Conservation (phyloP, 1,284 basidiomycete genomes). For the Moesziomyces sp. region DNA sequence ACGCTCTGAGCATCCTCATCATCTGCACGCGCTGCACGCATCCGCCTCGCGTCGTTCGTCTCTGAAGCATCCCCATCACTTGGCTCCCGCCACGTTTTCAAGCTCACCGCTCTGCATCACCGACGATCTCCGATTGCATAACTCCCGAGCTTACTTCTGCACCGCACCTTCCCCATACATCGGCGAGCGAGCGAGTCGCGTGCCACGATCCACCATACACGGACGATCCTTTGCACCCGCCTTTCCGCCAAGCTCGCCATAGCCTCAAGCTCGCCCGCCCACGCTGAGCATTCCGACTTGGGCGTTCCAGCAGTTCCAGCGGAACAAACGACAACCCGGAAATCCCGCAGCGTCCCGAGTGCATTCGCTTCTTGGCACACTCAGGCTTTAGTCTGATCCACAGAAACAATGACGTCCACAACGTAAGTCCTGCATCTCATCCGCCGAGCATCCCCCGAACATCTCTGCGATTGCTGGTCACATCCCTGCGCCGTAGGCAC, state of each 20-base stretch:
- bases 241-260: conserved; percentile 3
- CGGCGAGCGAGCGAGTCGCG: conserved; percentile 11
- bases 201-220: conserved; percentile 20
- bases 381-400: no score
- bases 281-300: neutral
- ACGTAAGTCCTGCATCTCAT: no score
- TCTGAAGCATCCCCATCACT: neutral
- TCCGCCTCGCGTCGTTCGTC: neutral
- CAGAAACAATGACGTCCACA: no score
- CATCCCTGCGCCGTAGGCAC: no score
- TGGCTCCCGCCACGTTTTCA: neutral
- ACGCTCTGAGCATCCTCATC: neutral
- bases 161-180: neutral
- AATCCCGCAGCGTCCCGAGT: no score
- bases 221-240: conserved; percentile 12
- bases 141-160: conserved; percentile 15
- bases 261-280: neutral
- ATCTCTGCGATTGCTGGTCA: no score
- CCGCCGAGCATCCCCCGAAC: no score
- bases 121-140: conserved; percentile 20
- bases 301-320: no score
- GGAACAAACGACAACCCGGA: no score
- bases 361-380: no score
- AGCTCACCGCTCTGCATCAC: conserved; percentile 1
- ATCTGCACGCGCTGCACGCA: neutral